These are phyloP conservation scores for maize (Zea mays) DNA, from an alignment of 176 grass and related monocot species.

Conservation along the genomic window Zm-B73-REFERENCE-NAM-5.0 NC_050097.1:43570001-43570500, in stretches of 20 bases:
- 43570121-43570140: constrained; percentile 3
- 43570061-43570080: not conserved
- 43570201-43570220: not conserved
- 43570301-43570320: not conserved
- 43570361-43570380: not conserved
- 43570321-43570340: not conserved
- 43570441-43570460: constrained; percentile 86
- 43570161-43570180: constrained; percentile 33
- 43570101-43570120: not conserved
- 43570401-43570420: constrained; percentile 66
- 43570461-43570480: constrained; percentile 91
- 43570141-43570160: not conserved
- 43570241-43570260: not conserved
- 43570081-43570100: not conserved
- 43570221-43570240: constrained; percentile 8
- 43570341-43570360: too few relatives aligned
- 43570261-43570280: constrained; percentile 34
- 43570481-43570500: constrained; percentile 96
- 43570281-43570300: not conserved
- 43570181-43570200: constrained; percentile 30
- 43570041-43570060: not conserved
- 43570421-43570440: constrained; percentile 73
- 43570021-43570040: not conserved
- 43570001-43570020: too few relatives aligned
- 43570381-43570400: constrained; percentile 49